Evolutionary conservation across 768 basidiomycete species (phyloP), one percentile per base, ranked within the genome.

Genomic region (Termitomyces titanicus): DNA sequence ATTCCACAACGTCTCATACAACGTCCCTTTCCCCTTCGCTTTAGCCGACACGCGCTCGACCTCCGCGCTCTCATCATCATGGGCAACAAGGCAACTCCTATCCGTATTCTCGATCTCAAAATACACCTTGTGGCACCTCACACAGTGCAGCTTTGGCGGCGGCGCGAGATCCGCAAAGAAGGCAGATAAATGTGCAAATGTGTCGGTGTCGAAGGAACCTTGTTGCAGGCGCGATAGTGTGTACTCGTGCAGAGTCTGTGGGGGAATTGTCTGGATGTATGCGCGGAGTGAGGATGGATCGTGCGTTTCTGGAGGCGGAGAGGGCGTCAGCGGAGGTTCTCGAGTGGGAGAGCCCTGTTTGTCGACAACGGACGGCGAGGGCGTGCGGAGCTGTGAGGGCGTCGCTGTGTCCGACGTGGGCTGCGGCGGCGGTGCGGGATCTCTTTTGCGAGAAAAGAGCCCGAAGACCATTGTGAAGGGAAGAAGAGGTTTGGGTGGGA

Each of bases 41-140:
- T 61, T 58, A 3, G 66, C 61, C 4, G 74, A 70, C 1, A 86
- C 75, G 31, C 85, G 78, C 64, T 86, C 85, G 3, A 92, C 88
- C 52, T 84, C 73, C 0, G 89, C 84, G 60, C 88, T 89, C 35
- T 92, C 89, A 65, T 92, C 89, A 61, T 92, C 89, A 60, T 92
- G 89, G 4, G 84, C 74, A 3, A 91, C 80, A 8, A 80, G 73
- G 63, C 89, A 92, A 51, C 83, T 80, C 22, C 80, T 73, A 58
- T 89, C 88, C n/a, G 70, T 73, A 64, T 92, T 92, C 61, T 90
- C 88, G 15, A 91, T 72, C 0, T 86, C 88, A 58, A 81, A 84
- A 61, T 77, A 92, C 51, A 70, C 73, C 48, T 81, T 79, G 67
- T 92, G 89, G 66, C 90, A 92, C 3, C 89, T 81, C 20, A 84